Conservation (phyloP, 768 basidiomycete genomes). For the Tephrocybe sp. region DNA sequence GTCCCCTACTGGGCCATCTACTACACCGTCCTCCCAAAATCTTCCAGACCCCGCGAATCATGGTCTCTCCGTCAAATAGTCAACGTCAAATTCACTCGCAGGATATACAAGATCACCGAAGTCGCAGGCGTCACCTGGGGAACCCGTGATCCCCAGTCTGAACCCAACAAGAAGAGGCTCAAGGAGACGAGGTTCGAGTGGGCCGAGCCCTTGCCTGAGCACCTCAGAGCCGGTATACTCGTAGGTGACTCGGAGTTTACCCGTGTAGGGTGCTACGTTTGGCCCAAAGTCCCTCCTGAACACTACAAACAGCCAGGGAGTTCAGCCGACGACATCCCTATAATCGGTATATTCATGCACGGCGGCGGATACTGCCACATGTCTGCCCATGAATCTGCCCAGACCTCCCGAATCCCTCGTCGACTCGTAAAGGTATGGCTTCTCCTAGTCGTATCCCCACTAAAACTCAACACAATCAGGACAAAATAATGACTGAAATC, state of each 20-base stretch:
- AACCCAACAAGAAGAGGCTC: slow-evolving; percentile 34
- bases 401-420: slow-evolving; percentile 49
- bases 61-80: slow-evolving; percentile 52
- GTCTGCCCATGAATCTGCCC: slow-evolving; percentile 50
- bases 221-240: slow-evolving; percentile 42
- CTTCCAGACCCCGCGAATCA: slow-evolving; percentile 44
- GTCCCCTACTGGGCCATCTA: slow-evolving; percentile 45
- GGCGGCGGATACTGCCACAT: slow-evolving; percentile 60
- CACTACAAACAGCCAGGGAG: slow-evolving; percentile 13
- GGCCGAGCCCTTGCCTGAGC: slow-evolving; percentile 41
- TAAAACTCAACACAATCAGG: slow-evolving; percentile 16
- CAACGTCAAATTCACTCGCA: slow-evolving; percentile 50
- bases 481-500: slow-evolving; percentile 32
- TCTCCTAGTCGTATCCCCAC: no score
- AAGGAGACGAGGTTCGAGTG: slow-evolving; percentile 51
- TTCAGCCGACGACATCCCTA: slow-evolving; percentile 25
- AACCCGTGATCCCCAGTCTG: slow-evolving; percentile 50
- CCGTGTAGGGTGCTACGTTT: slow-evolving; percentile 46
- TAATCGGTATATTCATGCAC: slow-evolving; percentile 53
- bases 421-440: slow-evolving; percentile 37
- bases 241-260: slow-evolving; percentile 38
- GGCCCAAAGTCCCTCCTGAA: slow-evolving; percentile 37
- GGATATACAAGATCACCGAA: slow-evolving; percentile 54
- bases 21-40: slow-evolving; percentile 44
- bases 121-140: slow-evolving; percentile 58